A percentile compares a stretch with the other conserved stretches of the same genome.
These are phyloP conservation scores for Camelina sativa DNA, from an alignment of 345 rosid genomes.

Conservation along the genomic window DNA sequence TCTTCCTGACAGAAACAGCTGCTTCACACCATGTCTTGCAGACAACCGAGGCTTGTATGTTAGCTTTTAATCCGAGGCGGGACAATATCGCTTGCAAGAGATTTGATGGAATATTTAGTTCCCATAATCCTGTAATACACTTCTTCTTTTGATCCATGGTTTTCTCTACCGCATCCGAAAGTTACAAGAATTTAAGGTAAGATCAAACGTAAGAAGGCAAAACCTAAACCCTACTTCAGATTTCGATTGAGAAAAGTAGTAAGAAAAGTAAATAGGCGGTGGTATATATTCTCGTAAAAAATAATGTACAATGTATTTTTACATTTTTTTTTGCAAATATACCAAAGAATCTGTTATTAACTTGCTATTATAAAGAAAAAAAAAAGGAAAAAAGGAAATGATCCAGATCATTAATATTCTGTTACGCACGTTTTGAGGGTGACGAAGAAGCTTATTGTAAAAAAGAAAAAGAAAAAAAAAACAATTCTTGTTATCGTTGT, in stretches of 20 bases:
- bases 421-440: slow-evolving; percentile 48
- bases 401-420: slow-evolving; percentile 39
- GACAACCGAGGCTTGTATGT: neutral
- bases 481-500: slow-evolving; percentile 22
- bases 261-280: no score
- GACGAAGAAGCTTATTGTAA: slow-evolving; percentile 25
- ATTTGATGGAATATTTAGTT: neutral
- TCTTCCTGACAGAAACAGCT: neutral
- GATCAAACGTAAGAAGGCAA: no score
- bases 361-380: no score
- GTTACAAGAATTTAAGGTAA: no score
- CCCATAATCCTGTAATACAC: neutral
- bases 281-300: no score
- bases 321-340: neutral
- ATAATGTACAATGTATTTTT: no score
- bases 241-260: no score
- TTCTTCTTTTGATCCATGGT: neutral
- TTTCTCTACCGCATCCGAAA: neutral
- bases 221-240: no score
- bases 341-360: neutral
- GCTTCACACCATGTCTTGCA: neutral
- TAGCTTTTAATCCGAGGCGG: neutral
- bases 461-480: neutral
- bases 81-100: neutral
- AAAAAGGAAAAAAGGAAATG: neutral